Evolutionary conservation across 2,329 filamentous ascomycete genomes (phyloP).

Genomic region (Aspergillus pseudoterreus): DNA sequence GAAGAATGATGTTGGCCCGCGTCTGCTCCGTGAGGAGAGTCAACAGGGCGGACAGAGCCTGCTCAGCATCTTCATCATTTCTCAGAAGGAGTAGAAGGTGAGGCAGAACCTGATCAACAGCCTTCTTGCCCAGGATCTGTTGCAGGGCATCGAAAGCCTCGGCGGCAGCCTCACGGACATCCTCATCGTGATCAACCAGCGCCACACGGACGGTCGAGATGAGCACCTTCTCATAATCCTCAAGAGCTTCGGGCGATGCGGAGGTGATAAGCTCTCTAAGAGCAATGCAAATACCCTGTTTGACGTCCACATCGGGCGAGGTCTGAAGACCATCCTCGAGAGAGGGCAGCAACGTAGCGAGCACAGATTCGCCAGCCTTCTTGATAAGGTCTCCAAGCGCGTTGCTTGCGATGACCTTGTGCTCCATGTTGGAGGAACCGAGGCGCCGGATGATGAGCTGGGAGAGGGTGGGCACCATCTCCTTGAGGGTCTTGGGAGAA

Average conservation of each 20-base stretch:
- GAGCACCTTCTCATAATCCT: slow-evolving; percentile 91
- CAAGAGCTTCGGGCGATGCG: slow-evolving; percentile 80
- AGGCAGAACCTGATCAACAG: slow-evolving; percentile 91
- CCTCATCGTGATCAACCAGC: slow-evolving; percentile 80
- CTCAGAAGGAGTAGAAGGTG: slow-evolving; percentile 86
- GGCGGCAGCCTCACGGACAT: slow-evolving; percentile 91
- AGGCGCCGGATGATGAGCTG: slow-evolving; percentile 91
- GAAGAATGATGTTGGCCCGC: slow-evolving; percentile 91
- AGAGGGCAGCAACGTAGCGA: slow-evolving; percentile 82
- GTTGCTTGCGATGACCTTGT: slow-evolving; percentile 98
- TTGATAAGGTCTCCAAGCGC: slow-evolving; percentile 94
- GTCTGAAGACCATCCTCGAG: slow-evolving; percentile 86
- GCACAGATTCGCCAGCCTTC: slow-evolving; percentile 90
- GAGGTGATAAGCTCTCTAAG: slow-evolving; percentile 89
- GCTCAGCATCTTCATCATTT: slow-evolving; percentile 80
- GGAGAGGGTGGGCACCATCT: slow-evolving; percentile 89
- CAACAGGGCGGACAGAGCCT: slow-evolving; percentile 85
- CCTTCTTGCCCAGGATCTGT: slow-evolving; percentile 87
- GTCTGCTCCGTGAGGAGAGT: slow-evolving; percentile 92
- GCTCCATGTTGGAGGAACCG: slow-evolving; percentile 95
- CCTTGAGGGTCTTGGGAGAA: slow-evolving; percentile 86
- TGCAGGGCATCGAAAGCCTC: slow-evolving; percentile 96
- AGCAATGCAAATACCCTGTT: slow-evolving; percentile 96
- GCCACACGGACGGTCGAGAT: slow-evolving; percentile 92
- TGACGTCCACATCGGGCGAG: slow-evolving; percentile 86